phyloP scores from a whole-genome alignment of 2,329 filamentous ascomycete genomes.

The Boeremia lycopersici region DNA sequence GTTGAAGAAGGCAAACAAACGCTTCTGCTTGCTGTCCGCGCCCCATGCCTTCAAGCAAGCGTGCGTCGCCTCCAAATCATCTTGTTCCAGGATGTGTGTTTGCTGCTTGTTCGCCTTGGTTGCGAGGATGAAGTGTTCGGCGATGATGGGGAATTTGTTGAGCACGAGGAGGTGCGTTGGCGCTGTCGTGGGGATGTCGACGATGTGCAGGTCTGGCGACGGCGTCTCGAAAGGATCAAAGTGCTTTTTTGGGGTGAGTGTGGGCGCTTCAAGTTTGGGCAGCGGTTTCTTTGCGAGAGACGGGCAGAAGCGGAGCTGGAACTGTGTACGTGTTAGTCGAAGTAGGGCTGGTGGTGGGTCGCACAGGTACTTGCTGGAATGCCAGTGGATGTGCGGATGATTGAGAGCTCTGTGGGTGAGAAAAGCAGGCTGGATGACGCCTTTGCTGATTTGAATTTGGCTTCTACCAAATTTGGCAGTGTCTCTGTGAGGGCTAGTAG shows the following conservation, averaged over 20 bases:
- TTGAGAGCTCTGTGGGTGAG: constrained; percentile 48
- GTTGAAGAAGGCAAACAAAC: constrained; percentile 73
- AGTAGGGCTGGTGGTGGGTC: background rate
- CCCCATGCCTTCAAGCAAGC: constrained; percentile 66
- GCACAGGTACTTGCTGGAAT: constrained; percentile 43
- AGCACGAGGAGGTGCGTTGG: constrained; percentile 68
- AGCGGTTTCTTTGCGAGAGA: constrained; percentile 69
- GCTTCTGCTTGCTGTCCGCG: constrained; percentile 33
- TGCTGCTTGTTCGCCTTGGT: constrained; percentile 70
- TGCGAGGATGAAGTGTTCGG: constrained; percentile 73
- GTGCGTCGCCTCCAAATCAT: constrained; percentile 66
- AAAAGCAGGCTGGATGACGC: constrained; percentile 45
- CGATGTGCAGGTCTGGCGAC: constrained; percentile 58
- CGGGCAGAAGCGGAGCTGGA: constrained; percentile 75
- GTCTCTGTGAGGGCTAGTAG: constrained; percentile 41
- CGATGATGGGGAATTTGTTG: constrained; percentile 77
- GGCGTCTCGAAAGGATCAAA: constrained; percentile 70
- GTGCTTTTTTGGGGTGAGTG: constrained; percentile 29
- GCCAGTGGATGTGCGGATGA: constrained; percentile 45
- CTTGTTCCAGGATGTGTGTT: constrained; percentile 64
- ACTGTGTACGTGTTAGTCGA: constrained; percentile 54
- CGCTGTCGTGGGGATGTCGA: constrained; percentile 52
- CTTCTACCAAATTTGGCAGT: constrained; percentile 45
- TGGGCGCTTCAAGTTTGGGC: constrained; percentile 46
- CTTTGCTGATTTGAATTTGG: constrained; percentile 47